Evolutionary conservation across 805 yeast genomes (phyloP).

Genomic region (Pichia rugopelliculosa): DNA sequence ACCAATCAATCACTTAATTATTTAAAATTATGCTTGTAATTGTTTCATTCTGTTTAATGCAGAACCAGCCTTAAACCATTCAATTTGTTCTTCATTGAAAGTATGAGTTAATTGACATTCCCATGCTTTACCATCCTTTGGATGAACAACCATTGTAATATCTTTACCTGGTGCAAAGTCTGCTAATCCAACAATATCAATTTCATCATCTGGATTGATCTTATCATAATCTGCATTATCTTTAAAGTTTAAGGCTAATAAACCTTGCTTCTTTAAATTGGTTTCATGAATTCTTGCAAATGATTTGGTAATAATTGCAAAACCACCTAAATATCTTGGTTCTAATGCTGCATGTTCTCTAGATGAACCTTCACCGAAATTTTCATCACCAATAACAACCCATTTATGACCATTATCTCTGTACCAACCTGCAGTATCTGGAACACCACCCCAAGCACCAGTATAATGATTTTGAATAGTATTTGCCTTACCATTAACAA

Average conservation of each 20-base stretch:
- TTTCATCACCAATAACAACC: slow-evolving; percentile 98
- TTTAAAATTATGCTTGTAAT: slow-evolving; percentile 13
- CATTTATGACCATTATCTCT: slow-evolving; percentile 87
- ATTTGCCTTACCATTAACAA: slow-evolving; percentile 94
- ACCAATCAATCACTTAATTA: background rate
- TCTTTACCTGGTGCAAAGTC: slow-evolving; percentile 90
- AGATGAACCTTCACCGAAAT: slow-evolving; percentile 99
- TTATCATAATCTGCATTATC: slow-evolving; percentile 87
- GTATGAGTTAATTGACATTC: slow-evolving; percentile 91
- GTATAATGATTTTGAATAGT: slow-evolving; percentile 82
- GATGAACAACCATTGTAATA: slow-evolving; percentile 68
- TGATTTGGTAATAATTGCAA: slow-evolving; percentile 94
- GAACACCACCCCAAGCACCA: slow-evolving; percentile 90
- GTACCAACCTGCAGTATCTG: slow-evolving; percentile 93
- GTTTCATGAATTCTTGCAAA: slow-evolving; percentile 99
- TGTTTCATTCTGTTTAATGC: slow-evolving; percentile 84
- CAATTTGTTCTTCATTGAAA: slow-evolving; percentile 93
- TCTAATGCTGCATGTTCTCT: slow-evolving; percentile 99
- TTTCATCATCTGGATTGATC: slow-evolving; percentile 84
- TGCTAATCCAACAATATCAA: slow-evolving; percentile 79
- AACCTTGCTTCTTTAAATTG: slow-evolving; percentile 98
- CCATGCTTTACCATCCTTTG: slow-evolving; percentile 76
- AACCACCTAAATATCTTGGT: slow-evolving; percentile 98
- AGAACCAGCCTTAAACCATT: slow-evolving; percentile 98
- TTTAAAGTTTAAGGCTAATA: slow-evolving; percentile 91